A percentile compares a stretch with the other conserved stretches of the same genome.
These are phyloP conservation scores for Phaeomoniella chlamydospora DNA, from an alignment of 2,329 filamentous ascomycete genomes.

Conservation along the genomic window DNA sequence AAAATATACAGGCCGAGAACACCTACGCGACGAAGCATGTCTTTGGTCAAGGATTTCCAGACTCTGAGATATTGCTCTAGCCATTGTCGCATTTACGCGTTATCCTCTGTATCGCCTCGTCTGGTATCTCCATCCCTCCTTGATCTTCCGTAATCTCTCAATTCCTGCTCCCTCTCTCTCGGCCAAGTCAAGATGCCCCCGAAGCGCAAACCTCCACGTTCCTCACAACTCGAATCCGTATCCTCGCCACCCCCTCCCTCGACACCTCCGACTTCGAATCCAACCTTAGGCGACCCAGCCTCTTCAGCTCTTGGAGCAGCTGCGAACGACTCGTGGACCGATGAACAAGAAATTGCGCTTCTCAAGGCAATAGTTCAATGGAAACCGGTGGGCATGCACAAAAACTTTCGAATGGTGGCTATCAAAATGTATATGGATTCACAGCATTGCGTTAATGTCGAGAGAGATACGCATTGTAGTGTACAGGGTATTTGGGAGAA, in stretches of 20 bases:
- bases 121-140: too few species aligned
- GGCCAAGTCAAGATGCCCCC: too few species aligned
- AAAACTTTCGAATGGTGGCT: constrained; percentile 82
- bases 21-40: too few species aligned
- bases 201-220: not conserved
- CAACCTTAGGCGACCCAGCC: not conserved
- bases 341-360: constrained; percentile 83
- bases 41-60: too few species aligned
- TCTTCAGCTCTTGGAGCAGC: constrained; percentile 2
- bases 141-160: too few species aligned
- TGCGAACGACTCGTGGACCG: constrained; percentile 65
- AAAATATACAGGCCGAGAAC: too few species aligned
- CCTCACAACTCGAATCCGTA: not conserved
- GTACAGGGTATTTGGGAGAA: constrained; percentile 90
- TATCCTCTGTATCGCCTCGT: too few species aligned
- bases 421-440: constrained; percentile 68
- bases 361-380: constrained; percentile 87
- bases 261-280: not conserved
- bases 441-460: constrained; percentile 60
- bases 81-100: too few species aligned
- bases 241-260: not conserved
- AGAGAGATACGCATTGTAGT: constrained; percentile 58
- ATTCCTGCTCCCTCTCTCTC: too few species aligned
- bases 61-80: too few species aligned
- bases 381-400: constrained; percentile 96